These are phyloP conservation scores for Drechmeria coniospora DNA, from an alignment of 2,329 filamentous ascomycete genomes.

Conservation along the genomic window DNA sequence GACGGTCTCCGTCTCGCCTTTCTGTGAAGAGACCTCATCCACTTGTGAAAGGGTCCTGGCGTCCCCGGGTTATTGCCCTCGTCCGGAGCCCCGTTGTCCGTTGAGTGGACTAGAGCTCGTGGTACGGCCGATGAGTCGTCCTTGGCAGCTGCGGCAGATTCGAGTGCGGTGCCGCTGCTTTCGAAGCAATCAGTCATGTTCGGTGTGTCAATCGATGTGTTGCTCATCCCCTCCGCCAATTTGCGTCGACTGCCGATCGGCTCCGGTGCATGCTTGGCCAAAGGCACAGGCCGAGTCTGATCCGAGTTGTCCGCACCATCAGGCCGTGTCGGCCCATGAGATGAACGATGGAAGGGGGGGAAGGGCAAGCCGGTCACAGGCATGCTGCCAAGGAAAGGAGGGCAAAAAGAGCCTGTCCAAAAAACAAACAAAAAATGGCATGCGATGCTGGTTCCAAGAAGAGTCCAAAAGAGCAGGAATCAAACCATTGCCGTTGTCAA, in stretches of 20 bases:
- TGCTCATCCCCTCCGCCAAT: no score
- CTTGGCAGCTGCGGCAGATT: no score
- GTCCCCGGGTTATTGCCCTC: conserved; percentile 4
- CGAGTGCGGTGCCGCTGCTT: no score
- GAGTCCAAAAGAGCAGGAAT: conserved; percentile 21
- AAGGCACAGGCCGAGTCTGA: no score
- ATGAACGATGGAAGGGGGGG: background rate
- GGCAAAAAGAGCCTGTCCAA: conserved; percentile 13
- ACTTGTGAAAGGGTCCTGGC: conserved; percentile 46
- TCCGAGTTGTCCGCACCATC: no score
- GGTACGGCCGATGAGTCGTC: no score
- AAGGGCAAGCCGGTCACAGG: conserved; percentile 15
- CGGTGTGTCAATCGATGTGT: no score
- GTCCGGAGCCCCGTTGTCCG: background rate
- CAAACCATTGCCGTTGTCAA: conserved; percentile 26
- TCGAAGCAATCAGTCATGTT: no score
- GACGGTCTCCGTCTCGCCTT: conserved; percentile 28
- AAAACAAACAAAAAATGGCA: conserved; percentile 17
- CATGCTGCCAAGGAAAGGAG: conserved; percentile 18
- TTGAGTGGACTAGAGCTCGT: no score
- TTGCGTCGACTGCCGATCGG: no score
- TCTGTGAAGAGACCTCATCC: conserved; percentile 55
- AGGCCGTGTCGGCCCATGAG: no score
- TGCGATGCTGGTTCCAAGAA: conserved; percentile 22
- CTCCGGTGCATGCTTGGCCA: no score